These are phyloP conservation scores for Syncephalastrum monosporum DNA, from an alignment of 371 early-diverging fungal genomes.

Conservation along the genomic window DNA sequence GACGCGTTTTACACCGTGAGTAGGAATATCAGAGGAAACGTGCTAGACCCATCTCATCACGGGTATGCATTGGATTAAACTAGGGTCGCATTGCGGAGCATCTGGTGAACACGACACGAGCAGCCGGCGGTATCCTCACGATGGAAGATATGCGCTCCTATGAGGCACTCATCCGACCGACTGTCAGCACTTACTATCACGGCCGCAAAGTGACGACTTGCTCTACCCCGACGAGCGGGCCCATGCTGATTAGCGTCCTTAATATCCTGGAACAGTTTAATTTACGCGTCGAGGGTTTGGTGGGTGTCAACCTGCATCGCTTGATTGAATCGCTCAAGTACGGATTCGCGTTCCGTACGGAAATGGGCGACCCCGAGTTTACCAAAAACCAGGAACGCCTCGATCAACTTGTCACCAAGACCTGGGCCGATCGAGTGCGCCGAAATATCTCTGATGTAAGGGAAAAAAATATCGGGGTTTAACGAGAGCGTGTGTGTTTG, in stretches of 20 bases:
- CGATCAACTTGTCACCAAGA: conserved; percentile 66
- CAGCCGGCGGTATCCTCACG: conserved; percentile 82
- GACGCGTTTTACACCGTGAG: conserved; percentile 80
- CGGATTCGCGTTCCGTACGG: conserved; percentile 85
- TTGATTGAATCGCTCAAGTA: conserved; percentile 91
- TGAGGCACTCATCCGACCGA: conserved; percentile 54
- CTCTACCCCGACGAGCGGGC: conserved; percentile 81
- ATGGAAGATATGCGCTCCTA: conserved; percentile 80
- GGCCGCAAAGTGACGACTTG: conserved; percentile 71
- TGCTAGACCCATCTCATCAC: not conserved
- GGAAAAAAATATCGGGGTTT: not conserved
- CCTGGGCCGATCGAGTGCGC: conserved; percentile 64
- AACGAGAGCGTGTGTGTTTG: not conserved
- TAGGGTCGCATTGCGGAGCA: conserved; percentile 77
- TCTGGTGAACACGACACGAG: conserved; percentile 69
- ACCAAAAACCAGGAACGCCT: conserved; percentile 48
- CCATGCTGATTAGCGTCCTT: conserved; percentile 80
- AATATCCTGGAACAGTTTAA: conserved; percentile 89
- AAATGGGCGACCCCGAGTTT: conserved; percentile 84
- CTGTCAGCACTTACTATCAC: conserved; percentile 74
- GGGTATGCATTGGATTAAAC: not conserved
- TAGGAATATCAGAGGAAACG: not conserved
- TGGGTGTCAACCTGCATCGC: conserved; percentile 68
- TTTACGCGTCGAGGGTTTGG: conserved; percentile 53
- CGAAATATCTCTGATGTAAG: conserved; percentile 67